phyloP scores from a whole-genome alignment of 164 flowering plant species.

The Paratinospora sagittata region DNA sequence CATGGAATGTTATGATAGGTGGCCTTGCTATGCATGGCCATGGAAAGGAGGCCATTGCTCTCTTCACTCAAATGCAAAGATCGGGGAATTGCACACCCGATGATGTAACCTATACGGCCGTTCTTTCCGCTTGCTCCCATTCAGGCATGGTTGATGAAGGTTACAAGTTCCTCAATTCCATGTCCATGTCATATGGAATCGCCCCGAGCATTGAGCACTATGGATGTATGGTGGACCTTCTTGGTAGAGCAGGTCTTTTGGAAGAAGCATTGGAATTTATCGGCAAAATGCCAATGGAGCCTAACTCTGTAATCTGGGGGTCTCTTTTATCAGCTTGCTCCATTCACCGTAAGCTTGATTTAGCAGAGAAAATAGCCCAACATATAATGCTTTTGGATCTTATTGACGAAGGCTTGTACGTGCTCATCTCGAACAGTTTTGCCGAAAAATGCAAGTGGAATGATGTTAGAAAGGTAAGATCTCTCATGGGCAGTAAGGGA shows the following conservation, averaged over 20 bases:
- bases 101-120: constrained; percentile 15
- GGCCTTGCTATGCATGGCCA: constrained; percentile 26
- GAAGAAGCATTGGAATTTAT: constrained; percentile 17
- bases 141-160: constrained; percentile 26
- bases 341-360: constrained; percentile 12
- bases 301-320: constrained; percentile 21
- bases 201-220: constrained; percentile 21
- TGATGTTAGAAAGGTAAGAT: constrained; percentile 21
- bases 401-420: constrained; percentile 14
- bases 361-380: constrained; percentile 17
- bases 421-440: constrained; percentile 23
- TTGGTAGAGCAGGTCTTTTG: constrained; percentile 25
- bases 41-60: constrained; percentile 21
- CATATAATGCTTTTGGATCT: constrained; percentile 11
- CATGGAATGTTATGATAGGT: constrained; percentile 26
- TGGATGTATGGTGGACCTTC: constrained; percentile 26
- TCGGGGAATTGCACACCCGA: constrained; percentile 16
- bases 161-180: constrained; percentile 13
- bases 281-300: constrained; percentile 20
- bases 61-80: constrained; percentile 25
- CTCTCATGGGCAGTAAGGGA: constrained; percentile 11
- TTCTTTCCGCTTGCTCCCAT: constrained; percentile 24
- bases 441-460: constrained; percentile 22
- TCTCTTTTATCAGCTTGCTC: constrained; percentile 21
- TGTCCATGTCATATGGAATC: constrained; percentile 17